Percentiles rank a stretch among this genome's conserved stretches.
phyloP scores from a whole-genome alignment of 73 alveolate species.

The Paramecium biaurelia region DNA sequence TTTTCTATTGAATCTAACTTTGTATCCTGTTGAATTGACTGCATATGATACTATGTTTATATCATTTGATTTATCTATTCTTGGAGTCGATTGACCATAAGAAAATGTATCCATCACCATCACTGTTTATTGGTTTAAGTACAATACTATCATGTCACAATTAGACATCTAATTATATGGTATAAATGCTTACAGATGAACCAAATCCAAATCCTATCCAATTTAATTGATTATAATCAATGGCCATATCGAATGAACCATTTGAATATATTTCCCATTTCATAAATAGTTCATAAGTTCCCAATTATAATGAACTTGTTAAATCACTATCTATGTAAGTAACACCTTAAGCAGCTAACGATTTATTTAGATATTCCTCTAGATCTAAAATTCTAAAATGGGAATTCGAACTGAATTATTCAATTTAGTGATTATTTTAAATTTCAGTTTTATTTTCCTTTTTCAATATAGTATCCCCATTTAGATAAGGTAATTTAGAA shows the following conservation, averaged over 20 bases:
- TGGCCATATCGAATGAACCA: constrained; percentile 29
- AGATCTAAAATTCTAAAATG: neutral
- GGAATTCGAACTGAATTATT: neutral
- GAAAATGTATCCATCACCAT: constrained; percentile 1
- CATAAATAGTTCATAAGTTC: neutral
- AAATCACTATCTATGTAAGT: neutral
- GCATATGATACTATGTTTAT: neutral
- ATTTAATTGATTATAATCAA: neutral
- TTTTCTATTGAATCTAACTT: constrained; percentile 33
- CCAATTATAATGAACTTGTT: neutral
- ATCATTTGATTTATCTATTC: neutral
- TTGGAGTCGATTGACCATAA: neutral
- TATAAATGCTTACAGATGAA: neutral
- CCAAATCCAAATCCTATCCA: constrained; percentile 62
- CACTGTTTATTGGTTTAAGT: neutral
- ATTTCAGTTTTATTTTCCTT: neutral
- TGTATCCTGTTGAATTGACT: neutral
- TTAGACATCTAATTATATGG: neutral
- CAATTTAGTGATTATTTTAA: neutral
- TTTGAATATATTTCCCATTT: neutral
- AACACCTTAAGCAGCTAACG: neutral
- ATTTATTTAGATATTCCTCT: neutral
- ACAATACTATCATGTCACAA: constrained; percentile 1
- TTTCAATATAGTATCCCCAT: neutral
- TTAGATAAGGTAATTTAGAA: neutral